phyloP scores from a whole-genome alignment of 352 stramenopile species.

The Plasmopara halstedii region DNA sequence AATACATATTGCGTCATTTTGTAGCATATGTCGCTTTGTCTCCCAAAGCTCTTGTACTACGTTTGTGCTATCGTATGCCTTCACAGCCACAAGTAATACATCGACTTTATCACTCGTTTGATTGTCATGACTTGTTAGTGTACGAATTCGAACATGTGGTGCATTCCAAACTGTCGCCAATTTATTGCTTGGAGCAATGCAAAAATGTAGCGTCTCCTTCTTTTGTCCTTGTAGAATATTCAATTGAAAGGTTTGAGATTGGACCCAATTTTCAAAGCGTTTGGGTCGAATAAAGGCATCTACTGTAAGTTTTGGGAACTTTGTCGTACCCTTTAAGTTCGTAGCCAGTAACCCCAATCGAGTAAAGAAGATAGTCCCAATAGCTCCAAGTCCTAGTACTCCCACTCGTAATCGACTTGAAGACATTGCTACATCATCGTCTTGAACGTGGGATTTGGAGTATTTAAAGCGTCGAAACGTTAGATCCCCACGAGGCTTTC shows the following conservation, averaged over 20 bases:
- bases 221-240: neutral
- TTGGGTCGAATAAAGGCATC: slow-evolving; percentile 45
- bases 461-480: too few relatives aligned
- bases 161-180: slow-evolving; percentile 7
- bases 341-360: slow-evolving; percentile 28
- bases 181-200: slow-evolving; percentile 1
- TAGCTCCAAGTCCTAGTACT: slow-evolving; percentile 58
- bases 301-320: slow-evolving; percentile 11
- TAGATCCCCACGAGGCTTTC: too few relatives aligned
- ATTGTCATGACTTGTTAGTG: slow-evolving; percentile 8
- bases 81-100: slow-evolving; percentile 56
- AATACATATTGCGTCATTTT: slow-evolving; percentile 42
- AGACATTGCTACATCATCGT: neutral
- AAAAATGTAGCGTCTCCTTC: slow-evolving; percentile 10
- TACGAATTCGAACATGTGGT: slow-evolving; percentile 27
- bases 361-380: slow-evolving; percentile 70
- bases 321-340: neutral
- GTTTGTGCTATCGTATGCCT: slow-evolving; percentile 49
- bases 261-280: slow-evolving; percentile 26
- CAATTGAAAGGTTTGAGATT: slow-evolving; percentile 4
- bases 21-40: slow-evolving; percentile 26
- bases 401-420: slow-evolving; percentile 28
- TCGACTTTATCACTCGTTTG: slow-evolving; percentile 27
- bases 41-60: slow-evolving; percentile 29
- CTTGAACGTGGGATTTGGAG: too few relatives aligned